Base-by-base conservation (phyloP, 139 green algal species). In the Chloropicon primus region DNA sequence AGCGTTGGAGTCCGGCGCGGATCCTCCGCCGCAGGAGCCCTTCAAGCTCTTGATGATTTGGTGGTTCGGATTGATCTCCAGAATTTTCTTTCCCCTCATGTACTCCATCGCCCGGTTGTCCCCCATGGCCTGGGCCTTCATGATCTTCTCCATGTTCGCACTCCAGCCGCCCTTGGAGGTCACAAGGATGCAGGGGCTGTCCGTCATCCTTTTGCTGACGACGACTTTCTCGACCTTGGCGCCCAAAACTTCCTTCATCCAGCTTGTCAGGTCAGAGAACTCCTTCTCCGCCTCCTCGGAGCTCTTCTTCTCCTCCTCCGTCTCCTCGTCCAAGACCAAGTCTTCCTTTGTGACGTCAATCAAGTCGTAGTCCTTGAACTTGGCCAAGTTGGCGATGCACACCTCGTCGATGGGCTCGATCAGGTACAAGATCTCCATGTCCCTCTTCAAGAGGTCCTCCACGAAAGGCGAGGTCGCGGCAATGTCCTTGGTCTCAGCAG, bases 71-170 rank as follows among this genome's bases (percentile, higher is more conserved):
- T 99, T 99, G 79, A 99, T 91, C 89, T 99, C 96, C 84, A 99
- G 84, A 71, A 96, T 97, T 81, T 94, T 92, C 25, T 87, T 82
- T 1, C 95, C 94, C 26, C 87, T 86, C 96, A 99, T 99, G 87
- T 96, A 98, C 76, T 99, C 96, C 80, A 94, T 91, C 24, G 91
- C 85, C 17, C 88, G 86, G n/a, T 82, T 82, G 81, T 97, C 94
- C 17, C 90, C 95, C 91, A 99, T 91, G 0, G 94, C 85, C 86
- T 97, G 91, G 27, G 71, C 53, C 25, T 81, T 77, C 91, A 96
- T 96, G 86, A 97, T 94, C 54, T 91, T 89, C 86, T 99, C 94
- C 94, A 98, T 98, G 90, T 99, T 98, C 74, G 95, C 94, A 28
- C 74, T 88, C 93, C 94, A 99, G 21, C 96, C 96, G 82, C 97